phyloP scores from a whole-genome alignment of 2,329 filamentous ascomycete genomes.

The Emericellopsis atlantica region DNA sequence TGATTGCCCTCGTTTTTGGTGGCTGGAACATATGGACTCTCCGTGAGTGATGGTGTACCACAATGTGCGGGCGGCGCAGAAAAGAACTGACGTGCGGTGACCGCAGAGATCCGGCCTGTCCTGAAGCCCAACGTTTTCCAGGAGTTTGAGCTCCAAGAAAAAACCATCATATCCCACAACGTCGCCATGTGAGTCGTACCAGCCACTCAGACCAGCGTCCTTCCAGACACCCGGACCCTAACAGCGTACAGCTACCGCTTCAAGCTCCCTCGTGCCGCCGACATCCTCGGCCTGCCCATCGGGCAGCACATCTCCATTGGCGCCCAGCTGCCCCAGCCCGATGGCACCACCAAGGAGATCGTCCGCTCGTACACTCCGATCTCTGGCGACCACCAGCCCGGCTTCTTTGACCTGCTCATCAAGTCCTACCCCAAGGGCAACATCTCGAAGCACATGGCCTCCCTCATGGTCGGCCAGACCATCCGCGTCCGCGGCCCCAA shows the following conservation, averaged over 20 bases:
- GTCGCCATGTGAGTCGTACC: slow-evolving; percentile 65
- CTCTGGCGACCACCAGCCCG: slow-evolving; percentile 76
- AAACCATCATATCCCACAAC: slow-evolving; percentile 94
- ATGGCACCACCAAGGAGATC: slow-evolving; percentile 69
- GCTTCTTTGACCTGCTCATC: slow-evolving; percentile 92
- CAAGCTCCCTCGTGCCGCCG: slow-evolving; percentile 60
- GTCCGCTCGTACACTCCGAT: slow-evolving; percentile 89
- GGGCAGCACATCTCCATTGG: slow-evolving; percentile 98
- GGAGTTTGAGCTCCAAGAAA: slow-evolving; percentile 85
- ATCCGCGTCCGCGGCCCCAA: slow-evolving; percentile 92
- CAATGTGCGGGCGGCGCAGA: neutral
- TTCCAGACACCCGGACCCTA: neutral
- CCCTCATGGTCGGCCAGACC: slow-evolving; percentile 67
- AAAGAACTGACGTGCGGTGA: neutral
- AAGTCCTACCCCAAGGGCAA: slow-evolving; percentile 97
- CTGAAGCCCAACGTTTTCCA: slow-evolving; percentile 83
- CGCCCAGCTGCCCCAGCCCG: slow-evolving; percentile 53
- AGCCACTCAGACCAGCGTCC: neutral
- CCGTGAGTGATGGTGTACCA: slow-evolving; percentile 38
- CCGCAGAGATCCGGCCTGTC: slow-evolving; percentile 61
- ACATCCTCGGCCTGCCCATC: slow-evolving; percentile 91
- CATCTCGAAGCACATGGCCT: slow-evolving; percentile 87
- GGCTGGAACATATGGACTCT: slow-evolving; percentile 59
- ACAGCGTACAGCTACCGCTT: slow-evolving; percentile 71
- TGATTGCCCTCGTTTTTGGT: slow-evolving; percentile 52